Base-by-base conservation (phyloP, 352 stramenopile genomes). In the Globisporangium solare region DNA sequence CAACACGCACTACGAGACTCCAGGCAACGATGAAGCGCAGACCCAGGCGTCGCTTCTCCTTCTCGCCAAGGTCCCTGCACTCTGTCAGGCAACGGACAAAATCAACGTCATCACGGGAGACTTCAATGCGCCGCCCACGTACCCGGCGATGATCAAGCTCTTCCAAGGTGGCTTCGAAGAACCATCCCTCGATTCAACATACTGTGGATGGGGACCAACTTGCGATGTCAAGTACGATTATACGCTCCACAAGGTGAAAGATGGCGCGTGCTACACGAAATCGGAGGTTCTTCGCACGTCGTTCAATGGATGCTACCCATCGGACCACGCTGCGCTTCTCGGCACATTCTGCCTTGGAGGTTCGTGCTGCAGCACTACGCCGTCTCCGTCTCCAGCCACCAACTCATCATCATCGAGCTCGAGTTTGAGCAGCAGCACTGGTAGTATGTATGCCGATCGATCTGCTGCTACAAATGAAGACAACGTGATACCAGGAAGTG, bases 1-100 rank as follows among this genome's bases (percentile, higher is more conserved):
- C 47, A 93, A 93, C 61, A 91, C 83, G 52, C 83, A 90, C 71
- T 93, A 86, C 56, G 83, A 93, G 66, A 93, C 79, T 2, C 80
- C 77, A 15, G 83, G 83, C 6, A 88, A 92, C 21, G 71, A 87
- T 22, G 70, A 86, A 42, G 79, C 79, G 12, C 82, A 92, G 64
- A 71, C 71, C 24, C 68, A 91, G 40, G 79, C 66, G 13, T 80
- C 80, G 2, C 66, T 76, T 24, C 85, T 93, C 61, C 82, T 93
- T 47, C 63, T 88, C 37, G 54, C 73, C 21, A 69, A 71, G 35
- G 73, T 76, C 17, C 64, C 67, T 18, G 50, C 68, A 4, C 51
- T 83, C 53, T 92, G 82, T 45, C 67, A 86, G n/a, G 47, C 74
- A 2, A 58, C 47, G 1, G 82, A 92, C 64, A 83, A 82, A 40